phyloP scores from a whole-genome alignment of 495 filamentous ascomycete genomes.

The Aspergillus cavernicola region DNA sequence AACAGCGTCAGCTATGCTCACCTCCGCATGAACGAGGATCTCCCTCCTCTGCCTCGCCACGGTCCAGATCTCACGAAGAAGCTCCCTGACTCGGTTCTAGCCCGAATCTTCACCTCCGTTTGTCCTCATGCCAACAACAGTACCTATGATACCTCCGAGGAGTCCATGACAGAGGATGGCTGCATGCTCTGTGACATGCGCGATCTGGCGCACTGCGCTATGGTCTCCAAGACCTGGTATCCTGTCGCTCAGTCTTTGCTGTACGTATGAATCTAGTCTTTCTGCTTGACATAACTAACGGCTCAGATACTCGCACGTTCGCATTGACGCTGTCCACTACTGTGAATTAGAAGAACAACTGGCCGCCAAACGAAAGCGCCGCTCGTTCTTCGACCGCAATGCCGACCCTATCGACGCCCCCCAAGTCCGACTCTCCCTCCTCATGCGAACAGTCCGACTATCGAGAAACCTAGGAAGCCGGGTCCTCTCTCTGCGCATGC shows the following conservation, averaged over 20 bases:
- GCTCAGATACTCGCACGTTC: slow-evolving; percentile 77
- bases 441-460: slow-evolving; percentile 77
- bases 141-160: slow-evolving; percentile 76
- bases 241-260: slow-evolving; percentile 48
- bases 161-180: slow-evolving; percentile 74
- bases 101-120: slow-evolving; percentile 71
- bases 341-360: slow-evolving; percentile 82
- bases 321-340: slow-evolving; percentile 93
- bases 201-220: slow-evolving; percentile 76
- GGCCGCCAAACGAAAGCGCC: slow-evolving; percentile 69
- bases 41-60: slow-evolving; percentile 19
- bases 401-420: slow-evolving; percentile 75
- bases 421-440: slow-evolving; percentile 66
- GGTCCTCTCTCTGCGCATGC: slow-evolving; percentile 78
- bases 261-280: slow-evolving; percentile 33
- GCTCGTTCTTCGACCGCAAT: slow-evolving; percentile 70
- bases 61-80: slow-evolving; percentile 44
- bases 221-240: slow-evolving; percentile 72
- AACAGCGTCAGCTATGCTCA: slow-evolving; percentile 20
- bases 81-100: slow-evolving; percentile 62
- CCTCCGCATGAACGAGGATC: slow-evolving; percentile 17
- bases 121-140: slow-evolving; percentile 80
- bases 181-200: slow-evolving; percentile 96
- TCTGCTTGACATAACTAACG: not conserved
- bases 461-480: slow-evolving; percentile 59